Base-by-base conservation (phyloP, 2,329 filamentous ascomycete species). In the Penicillium capsulatum region DNA sequence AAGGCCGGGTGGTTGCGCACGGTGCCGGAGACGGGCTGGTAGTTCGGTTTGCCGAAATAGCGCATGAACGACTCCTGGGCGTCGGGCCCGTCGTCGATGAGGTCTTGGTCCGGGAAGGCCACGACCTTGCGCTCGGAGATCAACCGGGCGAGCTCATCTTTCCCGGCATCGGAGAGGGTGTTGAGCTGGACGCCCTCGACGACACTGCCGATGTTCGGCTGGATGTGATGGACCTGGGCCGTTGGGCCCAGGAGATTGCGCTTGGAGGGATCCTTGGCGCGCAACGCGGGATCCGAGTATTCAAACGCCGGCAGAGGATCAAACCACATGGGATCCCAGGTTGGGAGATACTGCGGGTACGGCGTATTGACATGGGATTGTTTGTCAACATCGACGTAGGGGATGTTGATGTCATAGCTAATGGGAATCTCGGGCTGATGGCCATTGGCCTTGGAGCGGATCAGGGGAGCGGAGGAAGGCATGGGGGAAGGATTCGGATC, bases 71-170 rank as follows among this genome's bases (percentile, higher is more conserved):
- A 57, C 36, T 70, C 65, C 48, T 70, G 69, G 9, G 53, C 56
- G 3, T 60, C 62, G 3, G 68, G 68, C 6, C 69, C 67, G 13
- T 64, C 64, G 42, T 70, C 64, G 17, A 72, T 67, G 33, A 74
- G 64, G 40, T 76, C 71, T 42, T 75, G 70, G 22, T 73, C 63
- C n/a, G 71, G 70, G 58, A 75, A 74, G 22, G 72, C 70, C 9
- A 72, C 64, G 11, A 75, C 69, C 36, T 71, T 72, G 44, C 84
- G 79, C 66, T 87, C 75, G 8, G 86, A 81, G 8, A 89, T 83
- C 47, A 84, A 80, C 15, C 83, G 77, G 1, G 71, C 73, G 8
- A 76, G 67, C 49, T 75, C 73, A 40, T 76, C 71, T 38, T 73
- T 73, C 31, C 69, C 69, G 5, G 66, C 58, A 29, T 70, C 64